phyloP scores from a whole-genome alignment of 768 basidiomycete genomes.

The Leucogyrophana mollusca region DNA sequence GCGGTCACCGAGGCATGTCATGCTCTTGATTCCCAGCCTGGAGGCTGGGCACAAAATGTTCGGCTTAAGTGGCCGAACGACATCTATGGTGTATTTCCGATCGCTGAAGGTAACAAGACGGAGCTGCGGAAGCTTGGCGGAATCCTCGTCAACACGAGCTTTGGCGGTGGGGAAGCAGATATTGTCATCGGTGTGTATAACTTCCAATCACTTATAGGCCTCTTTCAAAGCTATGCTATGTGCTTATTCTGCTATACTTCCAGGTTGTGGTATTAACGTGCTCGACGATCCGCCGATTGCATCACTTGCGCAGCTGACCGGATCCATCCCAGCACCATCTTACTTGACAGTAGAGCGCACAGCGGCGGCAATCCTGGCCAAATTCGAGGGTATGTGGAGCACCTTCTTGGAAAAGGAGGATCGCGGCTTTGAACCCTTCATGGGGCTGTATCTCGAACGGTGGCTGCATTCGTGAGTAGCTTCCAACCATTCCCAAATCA shows the following conservation, averaged over 20 bases:
- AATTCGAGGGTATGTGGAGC: constrained; percentile 80
- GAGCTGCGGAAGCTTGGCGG: constrained; percentile 85
- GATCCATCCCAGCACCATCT: constrained; percentile 7
- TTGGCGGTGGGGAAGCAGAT: constrained; percentile 67
- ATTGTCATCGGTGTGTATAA: constrained; percentile 72
- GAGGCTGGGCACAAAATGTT: constrained; percentile 50
- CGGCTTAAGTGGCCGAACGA: constrained; percentile 98
- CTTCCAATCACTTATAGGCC: neutral
- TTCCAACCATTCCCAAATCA: neutral
- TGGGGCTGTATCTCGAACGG: constrained; percentile 69
- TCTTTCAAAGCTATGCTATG: neutral
- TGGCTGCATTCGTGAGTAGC: constrained; percentile 91
- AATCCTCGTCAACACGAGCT: constrained; percentile 86
- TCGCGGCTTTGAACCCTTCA: constrained; percentile 77
- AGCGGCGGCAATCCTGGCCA: constrained; percentile 69
- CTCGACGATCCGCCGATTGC: constrained; percentile 79
- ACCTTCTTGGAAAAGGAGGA: constrained; percentile 52
- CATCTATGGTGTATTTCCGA: constrained; percentile 69
- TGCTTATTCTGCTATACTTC: constrained; percentile 1
- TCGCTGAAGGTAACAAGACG: constrained; percentile 27
- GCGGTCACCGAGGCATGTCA: constrained; percentile 88
- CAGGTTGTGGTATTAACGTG: constrained; percentile 90
- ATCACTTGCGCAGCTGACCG: constrained; percentile 72
- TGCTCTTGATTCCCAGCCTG: constrained; percentile 44
- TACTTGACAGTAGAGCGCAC: constrained; percentile 69